Evolutionary conservation across 805 yeast genomes (phyloP).

Genomic region (Ogataea salicorniae): DNA sequence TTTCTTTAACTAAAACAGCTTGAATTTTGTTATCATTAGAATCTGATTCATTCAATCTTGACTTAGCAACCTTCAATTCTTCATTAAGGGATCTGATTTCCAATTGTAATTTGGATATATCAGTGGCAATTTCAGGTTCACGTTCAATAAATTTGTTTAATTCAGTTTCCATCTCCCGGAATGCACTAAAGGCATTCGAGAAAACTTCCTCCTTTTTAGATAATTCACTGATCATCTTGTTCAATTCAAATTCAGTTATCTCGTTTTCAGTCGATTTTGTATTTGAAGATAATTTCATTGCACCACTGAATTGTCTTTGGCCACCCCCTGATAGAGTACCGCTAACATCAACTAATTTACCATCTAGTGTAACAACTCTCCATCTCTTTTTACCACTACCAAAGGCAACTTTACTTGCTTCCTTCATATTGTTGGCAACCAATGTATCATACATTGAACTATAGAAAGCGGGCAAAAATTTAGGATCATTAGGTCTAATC

Average conservation of each 20-base stretch:
- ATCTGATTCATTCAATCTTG: conserved; percentile 36
- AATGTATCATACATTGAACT: conserved; percentile 82
- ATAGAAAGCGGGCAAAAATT: conserved; percentile 83
- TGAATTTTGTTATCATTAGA: conserved; percentile 13
- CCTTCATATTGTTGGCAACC: conserved; percentile 71
- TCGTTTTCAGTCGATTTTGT: conserved; percentile 23
- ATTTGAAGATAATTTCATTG: conserved; percentile 56
- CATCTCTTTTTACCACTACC: conserved; percentile 59
- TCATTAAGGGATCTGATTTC: conserved; percentile 58
- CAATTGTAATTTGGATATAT: conserved; percentile 51
- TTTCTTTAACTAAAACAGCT: conserved; percentile 10
- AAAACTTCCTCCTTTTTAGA: conserved; percentile 48
- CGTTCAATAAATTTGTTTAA: conserved; percentile 56
- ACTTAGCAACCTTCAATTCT: conserved; percentile 46
- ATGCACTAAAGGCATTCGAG: conserved; percentile 44
- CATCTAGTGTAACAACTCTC: conserved; percentile 90
- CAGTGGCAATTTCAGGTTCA: conserved; percentile 63
- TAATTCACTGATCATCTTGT: conserved; percentile 47
- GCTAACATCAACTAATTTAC: conserved; percentile 83
- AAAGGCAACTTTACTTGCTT: conserved; percentile 86
- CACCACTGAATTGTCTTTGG: conserved; percentile 59
- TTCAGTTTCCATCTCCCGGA: conserved; percentile 53
- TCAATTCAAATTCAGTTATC: conserved; percentile 54
- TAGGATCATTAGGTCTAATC: conserved; percentile 58
- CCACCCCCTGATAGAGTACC: conserved; percentile 99